phyloP scores from a whole-genome alignment of 768 basidiomycete genomes.

The Chalciporus chontae region DNA sequence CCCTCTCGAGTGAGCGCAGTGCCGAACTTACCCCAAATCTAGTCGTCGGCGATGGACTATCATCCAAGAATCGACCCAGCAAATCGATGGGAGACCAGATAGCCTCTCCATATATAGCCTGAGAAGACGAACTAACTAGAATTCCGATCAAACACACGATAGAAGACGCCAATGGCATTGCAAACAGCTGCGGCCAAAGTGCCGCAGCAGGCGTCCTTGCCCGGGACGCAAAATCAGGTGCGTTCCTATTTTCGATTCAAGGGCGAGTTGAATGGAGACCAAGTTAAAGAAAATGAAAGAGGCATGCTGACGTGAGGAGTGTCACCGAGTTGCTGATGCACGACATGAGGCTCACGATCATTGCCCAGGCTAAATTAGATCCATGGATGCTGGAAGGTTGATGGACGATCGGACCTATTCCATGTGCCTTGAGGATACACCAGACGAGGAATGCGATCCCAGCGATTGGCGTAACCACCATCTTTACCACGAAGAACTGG shows the following conservation, averaged over 20 bases:
- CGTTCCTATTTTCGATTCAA: slow-evolving; percentile 44
- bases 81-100: slow-evolving; percentile 80
- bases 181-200: slow-evolving; percentile 61
- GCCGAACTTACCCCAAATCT: slow-evolving; percentile 52
- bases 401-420: slow-evolving; percentile 70
- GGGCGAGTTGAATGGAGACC: slow-evolving; percentile 10
- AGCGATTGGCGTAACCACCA: slow-evolving; percentile 66
- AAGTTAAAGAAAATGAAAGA: slow-evolving; percentile 4
- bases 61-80: slow-evolving; percentile 64
- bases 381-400: slow-evolving; percentile 64
- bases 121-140: slow-evolving; percentile 74
- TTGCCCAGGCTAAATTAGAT: slow-evolving; percentile 68
- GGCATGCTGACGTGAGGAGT: slow-evolving; percentile 52
- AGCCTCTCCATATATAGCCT: slow-evolving; percentile 70
- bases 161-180: slow-evolving; percentile 70
- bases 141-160: slow-evolving; percentile 78
- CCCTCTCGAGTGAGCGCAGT: neutral
- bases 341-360: slow-evolving; percentile 68
- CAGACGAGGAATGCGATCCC: slow-evolving; percentile 73
- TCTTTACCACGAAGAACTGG: slow-evolving; percentile 78
- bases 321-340: slow-evolving; percentile 82
- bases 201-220: slow-evolving; percentile 55
- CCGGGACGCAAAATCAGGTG: slow-evolving; percentile 73
- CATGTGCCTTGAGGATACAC: slow-evolving; percentile 74
- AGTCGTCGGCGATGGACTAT: slow-evolving; percentile 56